Base-by-base conservation (phyloP, 768 basidiomycete genomes). In the Lactarius evosmus region DNA sequence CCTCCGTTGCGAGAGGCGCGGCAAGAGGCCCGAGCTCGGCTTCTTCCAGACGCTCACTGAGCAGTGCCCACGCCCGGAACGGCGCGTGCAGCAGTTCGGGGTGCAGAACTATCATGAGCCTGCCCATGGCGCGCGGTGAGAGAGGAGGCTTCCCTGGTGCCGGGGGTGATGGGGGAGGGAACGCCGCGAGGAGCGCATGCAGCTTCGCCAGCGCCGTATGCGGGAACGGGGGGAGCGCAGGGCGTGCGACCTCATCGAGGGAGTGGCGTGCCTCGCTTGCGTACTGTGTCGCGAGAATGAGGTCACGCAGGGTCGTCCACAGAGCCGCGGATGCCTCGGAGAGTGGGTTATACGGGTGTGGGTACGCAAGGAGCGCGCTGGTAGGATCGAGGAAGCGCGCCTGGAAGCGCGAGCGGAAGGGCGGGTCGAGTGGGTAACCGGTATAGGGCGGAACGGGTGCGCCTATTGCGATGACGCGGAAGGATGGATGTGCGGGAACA, bases 401-500 rank as follows among this genome's bases (percentile, higher is more conserved):
- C 70, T 87, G 86, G 70, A 87, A 88, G 25, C 86, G 84, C 71
- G 83, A 85, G 41, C 86, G 79, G 71, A 87, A 87, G 0, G 85
- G 86, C 14, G 86, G 86, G 70, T 87, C 85, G 22, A 86, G 78
- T 27, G 76, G 85, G 70, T 85, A 84, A 29, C 86, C 86, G 4
- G 84, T 80, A 71, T 85, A 86, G 19, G 85, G 86, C 19, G 86
- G 86, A 0, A 87, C 85, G 4, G 86, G 86, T 0, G 86, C 84
- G 11, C 83, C 86, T 41, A 88, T 86, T 17, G 86, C 86, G 46
- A 88, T 82, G 40, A 87, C 85, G 16, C 86, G 79, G 69, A 88
- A 88, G 67, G 84, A 81, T 74, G 80, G 81, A 75, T 87, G 85
- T 1, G 86, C 86, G 11, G 85, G 84, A 29, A 87, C 80, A 70